Conservation (phyloP, 1,284 basidiomycete species). For the Taiwanofungus camphoratus region DNA sequence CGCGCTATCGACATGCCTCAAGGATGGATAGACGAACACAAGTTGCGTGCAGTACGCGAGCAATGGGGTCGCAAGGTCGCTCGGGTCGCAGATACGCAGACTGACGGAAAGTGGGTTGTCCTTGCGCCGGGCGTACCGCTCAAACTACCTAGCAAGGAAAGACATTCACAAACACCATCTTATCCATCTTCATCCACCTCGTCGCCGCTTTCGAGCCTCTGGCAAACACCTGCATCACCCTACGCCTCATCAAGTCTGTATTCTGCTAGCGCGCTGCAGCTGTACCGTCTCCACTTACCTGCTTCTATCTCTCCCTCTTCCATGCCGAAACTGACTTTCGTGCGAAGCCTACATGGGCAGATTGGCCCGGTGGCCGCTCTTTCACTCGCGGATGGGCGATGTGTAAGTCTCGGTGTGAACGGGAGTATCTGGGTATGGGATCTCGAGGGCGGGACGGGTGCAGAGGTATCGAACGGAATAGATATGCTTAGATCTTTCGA, state of each 20-base stretch:
- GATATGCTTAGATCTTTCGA: slow-evolving; percentile 7
- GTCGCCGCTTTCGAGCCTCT: slow-evolving; percentile 21
- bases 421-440: slow-evolving; percentile 82
- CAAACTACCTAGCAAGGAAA: slow-evolving; percentile 1
- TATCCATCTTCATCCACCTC: slow-evolving; percentile 14
- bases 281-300: slow-evolving; percentile 68
- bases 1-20: slow-evolving; percentile 64
- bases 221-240: slow-evolving; percentile 15
- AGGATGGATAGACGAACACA: slow-evolving; percentile 65
- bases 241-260: slow-evolving; percentile 32
- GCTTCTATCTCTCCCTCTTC: slow-evolving; percentile 38
- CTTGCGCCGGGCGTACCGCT: slow-evolving; percentile 47
- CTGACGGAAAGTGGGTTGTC: slow-evolving; percentile 81
- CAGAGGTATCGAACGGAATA: slow-evolving; percentile 38
- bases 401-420: slow-evolving; percentile 63
- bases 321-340: slow-evolving; percentile 60
- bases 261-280: slow-evolving; percentile 54
- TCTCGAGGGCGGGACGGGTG: slow-evolving; percentile 60
- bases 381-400: slow-evolving; percentile 71
- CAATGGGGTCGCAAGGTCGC: slow-evolving; percentile 72
- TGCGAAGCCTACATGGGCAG: slow-evolving; percentile 65
- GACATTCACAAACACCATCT: slow-evolving; percentile 8
- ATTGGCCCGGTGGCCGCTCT: slow-evolving; percentile 59
- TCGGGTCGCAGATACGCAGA: slow-evolving; percentile 62
- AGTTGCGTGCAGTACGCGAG: slow-evolving; percentile 55